Evolutionary conservation across 108 stramenopile species (phyloP).

Genomic region (Tribonema minus): DNA sequence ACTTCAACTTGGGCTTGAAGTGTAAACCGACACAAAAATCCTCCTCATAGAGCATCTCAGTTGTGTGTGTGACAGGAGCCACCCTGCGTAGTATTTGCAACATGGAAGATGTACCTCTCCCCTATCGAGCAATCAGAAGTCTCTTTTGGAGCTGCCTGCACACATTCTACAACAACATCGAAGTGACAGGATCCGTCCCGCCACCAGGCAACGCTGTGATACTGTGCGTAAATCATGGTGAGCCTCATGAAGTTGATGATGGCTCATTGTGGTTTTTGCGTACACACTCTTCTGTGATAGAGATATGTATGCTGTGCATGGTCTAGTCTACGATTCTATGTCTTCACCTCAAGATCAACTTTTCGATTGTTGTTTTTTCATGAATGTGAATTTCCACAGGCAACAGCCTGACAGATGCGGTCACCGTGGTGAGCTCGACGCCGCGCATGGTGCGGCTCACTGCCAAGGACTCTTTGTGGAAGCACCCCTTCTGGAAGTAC

Average conservation of each 20-base stretch:
- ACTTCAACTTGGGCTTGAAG: too few relatives aligned
- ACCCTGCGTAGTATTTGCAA: too few relatives aligned
- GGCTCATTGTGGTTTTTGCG: background rate
- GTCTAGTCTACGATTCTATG: background rate
- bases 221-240: background rate
- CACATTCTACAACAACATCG: conserved; percentile 36
- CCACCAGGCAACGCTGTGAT: background rate
- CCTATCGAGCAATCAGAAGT: conserved; percentile 4
- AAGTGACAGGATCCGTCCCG: background rate
- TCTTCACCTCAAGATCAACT: background rate
- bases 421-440: conserved; percentile 16
- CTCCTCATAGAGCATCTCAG: too few relatives aligned
- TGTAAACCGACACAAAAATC: too few relatives aligned
- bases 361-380: background rate
- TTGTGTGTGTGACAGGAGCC: too few relatives aligned
- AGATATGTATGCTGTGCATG: background rate
- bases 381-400: background rate
- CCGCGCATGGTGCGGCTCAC: conserved; percentile 36
- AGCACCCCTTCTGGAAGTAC: conserved; percentile 18
- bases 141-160: conserved; percentile 11
- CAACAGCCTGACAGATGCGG: conserved; percentile 33
- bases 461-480: conserved; percentile 34
- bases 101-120: background rate
- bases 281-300: background rate
- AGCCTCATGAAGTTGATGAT: background rate